These are phyloP conservation scores for Jacaranda copaia DNA, from an alignment of 257 asterid species.

Conservation along the genomic window DNA sequence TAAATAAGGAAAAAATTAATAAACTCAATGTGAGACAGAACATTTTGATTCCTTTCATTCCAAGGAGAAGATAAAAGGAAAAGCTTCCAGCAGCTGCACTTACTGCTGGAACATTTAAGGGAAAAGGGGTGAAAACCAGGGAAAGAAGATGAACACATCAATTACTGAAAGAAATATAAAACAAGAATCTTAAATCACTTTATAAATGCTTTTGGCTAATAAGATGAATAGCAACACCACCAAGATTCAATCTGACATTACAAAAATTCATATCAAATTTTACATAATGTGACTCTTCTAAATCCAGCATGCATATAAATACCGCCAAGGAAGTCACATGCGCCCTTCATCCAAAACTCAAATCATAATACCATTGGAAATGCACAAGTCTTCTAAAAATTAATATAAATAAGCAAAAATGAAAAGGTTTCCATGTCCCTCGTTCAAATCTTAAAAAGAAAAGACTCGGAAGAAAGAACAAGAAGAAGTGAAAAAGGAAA, in stretches of 20 bases:
- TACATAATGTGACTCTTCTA: background rate
- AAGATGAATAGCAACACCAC: background rate
- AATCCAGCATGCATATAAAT: conserved; percentile 25
- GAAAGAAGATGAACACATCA: no score
- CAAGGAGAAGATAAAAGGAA: no score
- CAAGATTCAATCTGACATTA: conserved; percentile 13
- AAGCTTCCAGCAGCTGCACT: no score
- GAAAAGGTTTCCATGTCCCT: conserved; percentile 38
- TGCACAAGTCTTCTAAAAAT: conserved; percentile 43
- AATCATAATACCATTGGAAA: conserved; percentile 37
- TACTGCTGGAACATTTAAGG: no score
- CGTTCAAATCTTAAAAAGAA: conserved; percentile 36
- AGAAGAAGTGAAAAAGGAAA: conserved; percentile 18
- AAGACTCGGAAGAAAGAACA: conserved; percentile 38
- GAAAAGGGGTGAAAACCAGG: no score
- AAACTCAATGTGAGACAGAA: no score
- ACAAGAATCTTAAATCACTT: background rate
- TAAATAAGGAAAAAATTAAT: no score
- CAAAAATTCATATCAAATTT: conserved; percentile 27
- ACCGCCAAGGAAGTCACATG: conserved; percentile 1
- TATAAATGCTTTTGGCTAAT: background rate
- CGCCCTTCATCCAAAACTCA: conserved; percentile 35
- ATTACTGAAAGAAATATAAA: no score
- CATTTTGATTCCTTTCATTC: no score
- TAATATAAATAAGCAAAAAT: conserved; percentile 39